Conservation (phyloP, 805 yeast genomes). For the Saccharomycopsis amapae region DNA sequence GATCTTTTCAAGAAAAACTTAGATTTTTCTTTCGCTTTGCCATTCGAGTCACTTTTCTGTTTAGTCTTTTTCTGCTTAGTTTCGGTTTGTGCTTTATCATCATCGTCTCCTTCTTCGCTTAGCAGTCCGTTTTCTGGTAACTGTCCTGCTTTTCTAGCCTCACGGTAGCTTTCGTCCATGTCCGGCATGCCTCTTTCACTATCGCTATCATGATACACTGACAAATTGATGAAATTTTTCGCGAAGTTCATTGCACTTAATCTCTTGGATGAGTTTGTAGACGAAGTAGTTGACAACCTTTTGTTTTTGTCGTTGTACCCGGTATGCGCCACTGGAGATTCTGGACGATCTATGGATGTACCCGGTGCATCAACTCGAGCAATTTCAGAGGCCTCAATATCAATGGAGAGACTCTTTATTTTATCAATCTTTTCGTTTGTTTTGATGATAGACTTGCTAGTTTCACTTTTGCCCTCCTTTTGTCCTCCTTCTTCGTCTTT, state of each 20-base stretch:
- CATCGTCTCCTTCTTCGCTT: not conserved
- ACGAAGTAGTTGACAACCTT: not conserved
- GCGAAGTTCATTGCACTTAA: conserved; percentile 17
- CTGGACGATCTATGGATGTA: no score
- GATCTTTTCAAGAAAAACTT: no score
- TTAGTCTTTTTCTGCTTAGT: not conserved
- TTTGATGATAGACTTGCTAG: no score
- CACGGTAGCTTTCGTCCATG: not conserved
- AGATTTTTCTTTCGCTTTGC: no score
- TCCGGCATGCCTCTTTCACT: conserved; percentile 2
- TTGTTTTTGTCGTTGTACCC: not conserved
- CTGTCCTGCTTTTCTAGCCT: not conserved
- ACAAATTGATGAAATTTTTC: conserved; percentile 15
- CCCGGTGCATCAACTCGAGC: no score
- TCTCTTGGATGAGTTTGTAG: conserved; percentile 5
- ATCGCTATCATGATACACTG: conserved; percentile 18
- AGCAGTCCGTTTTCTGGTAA: not conserved
- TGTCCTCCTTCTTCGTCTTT: no score
- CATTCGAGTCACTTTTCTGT: no score
- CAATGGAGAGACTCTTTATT: no score
- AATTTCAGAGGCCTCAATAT: no score
- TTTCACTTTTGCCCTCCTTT: no score
- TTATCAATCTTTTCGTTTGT: no score
- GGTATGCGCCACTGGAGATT: not conserved
- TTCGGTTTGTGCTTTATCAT: not conserved